Conservation (phyloP, 2,329 filamentous ascomycete species). For the Emmonsia crescens region DNA sequence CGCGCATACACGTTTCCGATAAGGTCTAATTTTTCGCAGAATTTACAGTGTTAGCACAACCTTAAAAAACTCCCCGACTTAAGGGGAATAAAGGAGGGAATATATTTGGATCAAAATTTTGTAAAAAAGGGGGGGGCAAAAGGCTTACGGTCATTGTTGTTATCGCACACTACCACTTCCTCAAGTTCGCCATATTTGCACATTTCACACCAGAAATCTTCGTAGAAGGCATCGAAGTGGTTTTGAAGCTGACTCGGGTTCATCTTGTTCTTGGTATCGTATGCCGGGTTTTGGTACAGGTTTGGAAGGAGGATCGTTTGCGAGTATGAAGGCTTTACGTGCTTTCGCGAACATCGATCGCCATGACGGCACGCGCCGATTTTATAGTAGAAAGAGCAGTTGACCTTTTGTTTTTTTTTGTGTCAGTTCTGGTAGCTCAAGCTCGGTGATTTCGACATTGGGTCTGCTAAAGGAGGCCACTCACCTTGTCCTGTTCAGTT, state of each 20-base stretch:
- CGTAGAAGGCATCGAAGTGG: conserved; percentile 99
- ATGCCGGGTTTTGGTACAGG: conserved; percentile 97
- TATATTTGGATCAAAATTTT: too few species aligned
- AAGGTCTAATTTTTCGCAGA: conserved; percentile 48
- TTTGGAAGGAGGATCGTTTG: conserved; percentile 97
- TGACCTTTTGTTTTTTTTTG: conserved; percentile 45
- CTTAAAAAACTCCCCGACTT: neutral
- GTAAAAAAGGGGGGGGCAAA: conserved; percentile 2
- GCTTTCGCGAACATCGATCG: conserved; percentile 94
- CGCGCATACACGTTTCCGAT: conserved; percentile 99
- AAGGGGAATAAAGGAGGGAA: neutral
- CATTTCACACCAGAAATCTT: conserved; percentile 99
- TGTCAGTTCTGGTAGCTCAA: conserved; percentile 11
- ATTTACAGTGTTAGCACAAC: conserved; percentile 16
- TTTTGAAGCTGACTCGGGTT: conserved; percentile 92
- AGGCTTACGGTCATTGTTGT: conserved; percentile 86
- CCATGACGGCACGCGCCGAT: conserved; percentile 98
- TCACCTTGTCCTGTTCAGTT: conserved; percentile 87
- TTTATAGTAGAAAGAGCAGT: conserved; percentile 99
- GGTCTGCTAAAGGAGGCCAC: conserved; percentile 1
- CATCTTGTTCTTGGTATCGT: conserved; percentile 95
- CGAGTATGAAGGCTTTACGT: conserved; percentile 96
- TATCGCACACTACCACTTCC: conserved; percentile 97
- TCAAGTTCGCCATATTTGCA: conserved; percentile 97
- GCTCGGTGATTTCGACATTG: too few species aligned